Conservation (phyloP, 345 rosid species). For the Psidium guajava region DNA sequence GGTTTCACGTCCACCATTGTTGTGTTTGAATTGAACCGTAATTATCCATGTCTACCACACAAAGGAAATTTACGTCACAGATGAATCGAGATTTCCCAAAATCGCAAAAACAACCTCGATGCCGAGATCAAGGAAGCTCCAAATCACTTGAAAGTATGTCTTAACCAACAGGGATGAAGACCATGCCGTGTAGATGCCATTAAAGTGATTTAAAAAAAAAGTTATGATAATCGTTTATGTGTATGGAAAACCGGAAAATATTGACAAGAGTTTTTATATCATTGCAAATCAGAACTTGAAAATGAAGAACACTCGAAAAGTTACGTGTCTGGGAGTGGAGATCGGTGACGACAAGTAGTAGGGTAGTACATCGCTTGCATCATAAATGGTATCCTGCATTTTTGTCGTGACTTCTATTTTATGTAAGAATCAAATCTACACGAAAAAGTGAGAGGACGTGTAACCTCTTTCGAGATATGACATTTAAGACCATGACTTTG, state of each 20-base stretch:
- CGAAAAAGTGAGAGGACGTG: neutral
- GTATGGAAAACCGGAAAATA: neutral
- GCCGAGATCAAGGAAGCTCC: too few species aligned
- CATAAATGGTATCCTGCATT: neutral
- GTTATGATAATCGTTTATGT: too few species aligned
- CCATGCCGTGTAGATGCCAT: too few species aligned
- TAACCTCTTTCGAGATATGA: neutral
- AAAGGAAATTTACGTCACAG: neutral
- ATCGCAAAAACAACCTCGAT: neutral
- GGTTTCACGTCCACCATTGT: neutral
- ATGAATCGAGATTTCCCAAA: neutral
- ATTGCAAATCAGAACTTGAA: neutral
- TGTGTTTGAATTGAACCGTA: neutral
- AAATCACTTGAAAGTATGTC: too few species aligned
- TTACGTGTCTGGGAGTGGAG: neutral
- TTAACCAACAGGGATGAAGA: neutral
- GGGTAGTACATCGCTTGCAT: neutral
- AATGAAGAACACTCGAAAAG: neutral
- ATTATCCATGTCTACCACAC: neutral
- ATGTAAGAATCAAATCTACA: neutral
- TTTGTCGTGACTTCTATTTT: neutral
- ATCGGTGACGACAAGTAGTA: neutral
- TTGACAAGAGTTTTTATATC: neutral
- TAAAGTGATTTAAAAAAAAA: too few species aligned
- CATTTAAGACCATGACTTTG: neutral